A percentile compares a stretch with the other conserved stretches of the same genome.
Evolutionary conservation across 805 yeast genomes (phyloP).

Genomic region (Yarrowia sp.): DNA sequence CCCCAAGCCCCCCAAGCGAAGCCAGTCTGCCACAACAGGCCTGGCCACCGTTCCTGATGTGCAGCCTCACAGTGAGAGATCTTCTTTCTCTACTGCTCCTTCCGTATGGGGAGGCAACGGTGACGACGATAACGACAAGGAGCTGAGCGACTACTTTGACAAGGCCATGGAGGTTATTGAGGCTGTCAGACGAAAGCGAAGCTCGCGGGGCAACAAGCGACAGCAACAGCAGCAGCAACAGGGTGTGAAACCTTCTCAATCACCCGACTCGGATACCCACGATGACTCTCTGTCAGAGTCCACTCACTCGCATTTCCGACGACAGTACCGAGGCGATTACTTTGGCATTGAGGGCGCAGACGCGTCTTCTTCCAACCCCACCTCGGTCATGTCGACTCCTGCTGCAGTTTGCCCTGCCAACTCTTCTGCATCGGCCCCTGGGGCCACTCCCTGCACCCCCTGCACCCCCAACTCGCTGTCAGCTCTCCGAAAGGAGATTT

Average conservation of each 20-base stretch:
- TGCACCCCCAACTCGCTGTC: conserved; percentile 22
- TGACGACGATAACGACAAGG: conserved; percentile 25
- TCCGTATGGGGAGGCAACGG: conserved; percentile 12
- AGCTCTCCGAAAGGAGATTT: conserved; percentile 15
- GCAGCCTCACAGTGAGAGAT: background rate
- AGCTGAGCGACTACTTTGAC: conserved; percentile 24
- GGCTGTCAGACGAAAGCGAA: conserved; percentile 21
- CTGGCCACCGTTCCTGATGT: conserved; percentile 19
- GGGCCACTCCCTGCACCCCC: conserved; percentile 24
- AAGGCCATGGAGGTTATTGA: conserved; percentile 25
- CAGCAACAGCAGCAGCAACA: background rate
- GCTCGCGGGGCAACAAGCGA: conserved; percentile 6
- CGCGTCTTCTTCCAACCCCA: background rate
- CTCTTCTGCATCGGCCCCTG: conserved; percentile 11
- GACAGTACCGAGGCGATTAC: conserved; percentile 20
- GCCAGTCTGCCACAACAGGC: conserved; percentile 3
- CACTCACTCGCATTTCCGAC: conserved; percentile 10
- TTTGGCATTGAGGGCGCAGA: conserved; percentile 17
- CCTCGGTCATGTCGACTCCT: conserved; percentile 17
- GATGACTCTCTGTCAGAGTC: conserved; percentile 16
- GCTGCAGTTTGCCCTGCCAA: background rate
- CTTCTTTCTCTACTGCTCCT: background rate
- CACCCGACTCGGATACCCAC: conserved; percentile 1
- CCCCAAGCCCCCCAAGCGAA: conserved; percentile 8
- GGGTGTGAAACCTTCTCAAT: background rate